Conservation (phyloP, 768 basidiomycete species). For the Kwoniella botswanensis region DNA sequence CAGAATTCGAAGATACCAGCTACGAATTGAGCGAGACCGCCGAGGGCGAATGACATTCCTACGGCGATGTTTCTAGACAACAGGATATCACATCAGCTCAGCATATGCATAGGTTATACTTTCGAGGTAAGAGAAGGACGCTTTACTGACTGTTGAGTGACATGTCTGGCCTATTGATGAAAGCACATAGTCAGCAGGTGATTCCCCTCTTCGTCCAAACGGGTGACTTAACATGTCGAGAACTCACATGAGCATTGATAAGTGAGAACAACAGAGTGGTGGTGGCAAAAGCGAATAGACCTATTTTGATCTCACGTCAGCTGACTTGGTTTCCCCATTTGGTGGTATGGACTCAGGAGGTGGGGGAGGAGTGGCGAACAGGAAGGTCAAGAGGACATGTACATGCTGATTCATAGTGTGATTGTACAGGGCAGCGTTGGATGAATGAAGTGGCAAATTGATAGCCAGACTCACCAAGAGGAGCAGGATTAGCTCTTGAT, state of each 20-base stretch:
- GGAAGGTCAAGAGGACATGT: too few relatives aligned
- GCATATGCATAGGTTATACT: too few relatives aligned
- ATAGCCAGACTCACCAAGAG: conserved; percentile 10
- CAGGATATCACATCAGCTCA: neutral
- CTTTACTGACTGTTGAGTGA: conserved; percentile 9
- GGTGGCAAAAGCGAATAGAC: conserved; percentile 20
- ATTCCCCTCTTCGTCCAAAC: neutral
- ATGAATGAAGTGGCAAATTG: too few relatives aligned
- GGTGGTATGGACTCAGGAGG: too few relatives aligned
- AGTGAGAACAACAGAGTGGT: conserved; percentile 21
- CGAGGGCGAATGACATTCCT: conserved; percentile 22
- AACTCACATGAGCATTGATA: conserved; percentile 18
- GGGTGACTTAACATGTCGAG: neutral
- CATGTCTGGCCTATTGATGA: conserved; percentile 12
- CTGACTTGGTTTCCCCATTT: neutral
- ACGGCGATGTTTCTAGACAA: conserved; percentile 20
- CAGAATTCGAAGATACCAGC: conserved; percentile 27
- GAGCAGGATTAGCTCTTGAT: conserved; percentile 17
- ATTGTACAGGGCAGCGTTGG: too few relatives aligned
- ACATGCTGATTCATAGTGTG: too few relatives aligned
- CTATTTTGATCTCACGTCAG: conserved; percentile 14
- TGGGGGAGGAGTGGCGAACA: too few relatives aligned
- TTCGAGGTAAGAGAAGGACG: too few relatives aligned
- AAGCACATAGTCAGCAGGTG: too few relatives aligned
- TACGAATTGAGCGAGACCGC: conserved; percentile 22